Evolutionary conservation across 371 early-diverging fungal species (phyloP).

Genomic region (Mucor velutinosus): DNA sequence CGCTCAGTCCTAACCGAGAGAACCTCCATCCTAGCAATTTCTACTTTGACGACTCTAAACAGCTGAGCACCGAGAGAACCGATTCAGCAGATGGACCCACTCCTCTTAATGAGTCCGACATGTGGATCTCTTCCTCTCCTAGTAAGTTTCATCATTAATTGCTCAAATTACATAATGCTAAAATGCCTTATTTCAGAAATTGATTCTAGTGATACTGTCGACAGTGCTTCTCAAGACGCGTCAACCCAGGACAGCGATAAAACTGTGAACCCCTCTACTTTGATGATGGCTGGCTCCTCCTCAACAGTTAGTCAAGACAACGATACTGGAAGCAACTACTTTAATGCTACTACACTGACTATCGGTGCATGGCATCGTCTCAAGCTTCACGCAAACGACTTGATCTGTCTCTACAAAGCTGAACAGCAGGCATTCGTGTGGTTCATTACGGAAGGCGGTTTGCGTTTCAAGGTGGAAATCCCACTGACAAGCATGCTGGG

Average conservation of each 20-base stretch:
- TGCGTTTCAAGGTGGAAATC: conserved; percentile 41
- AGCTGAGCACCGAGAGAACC: neutral
- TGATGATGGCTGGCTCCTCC: neutral
- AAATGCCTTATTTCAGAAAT: neutral
- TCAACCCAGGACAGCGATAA: neutral
- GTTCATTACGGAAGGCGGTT: conserved; percentile 26
- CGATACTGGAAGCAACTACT: conserved; percentile 9
- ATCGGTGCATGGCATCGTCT: conserved; percentile 84
- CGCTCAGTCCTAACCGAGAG: conserved; percentile 22
- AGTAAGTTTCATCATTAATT: neutral
- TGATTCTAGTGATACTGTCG: neutral
- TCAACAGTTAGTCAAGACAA: neutral
- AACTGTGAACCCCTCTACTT: conserved; percentile 28
- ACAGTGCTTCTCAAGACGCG: neutral
- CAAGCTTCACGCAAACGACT: conserved; percentile 55
- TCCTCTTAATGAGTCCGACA: neutral
- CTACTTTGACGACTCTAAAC: conserved; percentile 20
- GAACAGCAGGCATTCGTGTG: conserved; percentile 1
- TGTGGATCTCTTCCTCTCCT: neutral
- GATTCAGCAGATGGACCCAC: neutral
- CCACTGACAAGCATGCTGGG: neutral
- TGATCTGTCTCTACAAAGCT: conserved; percentile 64
- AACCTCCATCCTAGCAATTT: conserved; percentile 8
- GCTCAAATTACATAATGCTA: neutral
- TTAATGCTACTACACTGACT: conserved; percentile 64